Conservation (phyloP, 345 rosid species). For the Noccaea bulbosa region DNA sequence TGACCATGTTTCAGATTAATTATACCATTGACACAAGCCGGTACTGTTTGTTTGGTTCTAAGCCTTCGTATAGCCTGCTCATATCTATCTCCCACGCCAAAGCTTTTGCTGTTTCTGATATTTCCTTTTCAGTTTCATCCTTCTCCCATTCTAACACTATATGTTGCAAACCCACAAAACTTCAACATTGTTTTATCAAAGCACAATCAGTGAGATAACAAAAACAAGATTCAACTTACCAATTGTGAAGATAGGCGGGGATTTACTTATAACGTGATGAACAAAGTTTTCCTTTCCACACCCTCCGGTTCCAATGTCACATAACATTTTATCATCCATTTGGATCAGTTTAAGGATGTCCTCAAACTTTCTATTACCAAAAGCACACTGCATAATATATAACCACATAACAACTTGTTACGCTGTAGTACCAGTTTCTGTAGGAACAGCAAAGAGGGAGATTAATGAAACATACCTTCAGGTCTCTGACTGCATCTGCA, state of each 20-base stretch:
- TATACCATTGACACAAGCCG: constrained; percentile 15
- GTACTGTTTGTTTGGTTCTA: background rate
- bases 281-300: constrained; percentile 13
- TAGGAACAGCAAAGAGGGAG: background rate
- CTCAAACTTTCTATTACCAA: background rate
- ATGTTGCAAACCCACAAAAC: constrained; percentile 1
- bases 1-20: background rate
- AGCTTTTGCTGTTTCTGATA: constrained; percentile 16
- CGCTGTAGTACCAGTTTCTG: background rate
- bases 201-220: background rate
- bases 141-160: constrained; percentile 11
- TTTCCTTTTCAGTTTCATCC: background rate
- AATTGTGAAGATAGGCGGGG: constrained; percentile 1
- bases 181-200: background rate
- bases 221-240: background rate
- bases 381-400: constrained; percentile 1
- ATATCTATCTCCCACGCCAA: constrained; percentile 21
- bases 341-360: background rate
- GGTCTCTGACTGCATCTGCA: constrained; percentile 36
- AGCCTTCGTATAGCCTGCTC: constrained; percentile 16
- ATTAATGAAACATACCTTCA: constrained; percentile 26
- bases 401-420: background rate
- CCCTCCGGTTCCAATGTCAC: constrained; percentile 8
- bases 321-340: constrained; percentile 5
- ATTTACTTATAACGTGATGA: background rate